Conservation (phyloP, 768 basidiomycete species). For the Solioccasus polychromus region DNA sequence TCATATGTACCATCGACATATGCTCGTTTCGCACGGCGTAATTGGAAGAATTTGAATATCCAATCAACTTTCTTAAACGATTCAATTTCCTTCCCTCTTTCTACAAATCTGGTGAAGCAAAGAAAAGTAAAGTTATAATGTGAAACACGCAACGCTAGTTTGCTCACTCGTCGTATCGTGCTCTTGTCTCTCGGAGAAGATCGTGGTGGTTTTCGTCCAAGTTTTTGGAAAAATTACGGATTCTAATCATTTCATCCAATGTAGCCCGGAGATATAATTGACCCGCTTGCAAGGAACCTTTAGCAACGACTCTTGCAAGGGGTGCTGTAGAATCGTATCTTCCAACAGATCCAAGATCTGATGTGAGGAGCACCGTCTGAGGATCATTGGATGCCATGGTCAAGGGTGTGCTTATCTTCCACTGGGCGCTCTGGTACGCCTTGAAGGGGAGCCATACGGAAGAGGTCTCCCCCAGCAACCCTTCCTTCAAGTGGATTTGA, state of each 20-base stretch:
- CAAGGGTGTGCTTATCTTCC: not conserved
- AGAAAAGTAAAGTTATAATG: no score
- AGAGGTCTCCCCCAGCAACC: not conserved
- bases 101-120: no score
- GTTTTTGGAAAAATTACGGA: not conserved
- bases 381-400: conserved; percentile 9
- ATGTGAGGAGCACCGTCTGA: conserved; percentile 1
- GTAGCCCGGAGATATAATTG: conserved; percentile 8
- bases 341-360: conserved; percentile 1
- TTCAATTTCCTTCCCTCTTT: not conserved
- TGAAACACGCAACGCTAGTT: no score
- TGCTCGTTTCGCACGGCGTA: not conserved
- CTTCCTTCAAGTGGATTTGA: no score
- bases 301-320: not conserved
- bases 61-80: not conserved
- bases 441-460: conserved; percentile 4
- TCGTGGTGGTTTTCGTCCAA: not conserved
- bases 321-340: not conserved
- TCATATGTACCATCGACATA: not conserved
- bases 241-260: conserved; percentile 7
- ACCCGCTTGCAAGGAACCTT: not conserved
- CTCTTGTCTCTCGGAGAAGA: not conserved
- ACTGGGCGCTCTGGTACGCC: no score
- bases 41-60: not conserved
- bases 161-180: conserved; percentile 3